These are phyloP conservation scores for Cercospora sp. DNA, from an alignment of 2,329 filamentous ascomycete genomes.

Conservation along the genomic window DNA sequence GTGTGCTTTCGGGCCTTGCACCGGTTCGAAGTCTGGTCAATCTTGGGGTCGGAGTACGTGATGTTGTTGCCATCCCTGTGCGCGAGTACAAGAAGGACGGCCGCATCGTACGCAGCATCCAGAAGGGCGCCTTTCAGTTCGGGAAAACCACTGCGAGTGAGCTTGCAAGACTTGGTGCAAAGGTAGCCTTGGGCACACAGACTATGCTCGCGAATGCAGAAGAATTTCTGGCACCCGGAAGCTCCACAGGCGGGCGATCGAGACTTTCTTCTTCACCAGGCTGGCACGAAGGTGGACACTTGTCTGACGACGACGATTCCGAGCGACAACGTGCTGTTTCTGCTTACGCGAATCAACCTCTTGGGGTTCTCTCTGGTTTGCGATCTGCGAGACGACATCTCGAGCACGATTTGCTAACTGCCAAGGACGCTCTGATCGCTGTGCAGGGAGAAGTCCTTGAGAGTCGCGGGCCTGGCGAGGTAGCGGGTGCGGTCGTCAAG, in stretches of 20 bases:
- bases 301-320: constrained; percentile 62
- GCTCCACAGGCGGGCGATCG: constrained; percentile 24
- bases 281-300: constrained; percentile 44
- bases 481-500: constrained; percentile 73
- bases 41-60: constrained; percentile 80
- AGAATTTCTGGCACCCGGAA: constrained; percentile 60
- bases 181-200: constrained; percentile 91
- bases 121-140: constrained; percentile 86
- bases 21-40: constrained; percentile 89
- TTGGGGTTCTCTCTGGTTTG: constrained; percentile 82
- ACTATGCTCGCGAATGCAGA: constrained; percentile 89
- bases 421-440: constrained; percentile 88
- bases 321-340: constrained; percentile 78
- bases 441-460: constrained; percentile 91
- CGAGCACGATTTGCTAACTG: constrained; percentile 80
- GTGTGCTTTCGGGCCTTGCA: constrained; percentile 83
- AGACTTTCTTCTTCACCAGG: constrained; percentile 33
- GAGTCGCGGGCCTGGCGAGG: constrained; percentile 75
- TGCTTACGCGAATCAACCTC: constrained; percentile 89
- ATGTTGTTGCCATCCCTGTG: constrained; percentile 86
- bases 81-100: constrained; percentile 93
- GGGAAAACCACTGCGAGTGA: constrained; percentile 92
- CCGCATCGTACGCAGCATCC: constrained; percentile 83
- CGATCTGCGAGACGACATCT: constrained; percentile 79
- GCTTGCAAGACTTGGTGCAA: constrained; percentile 90